These are phyloP conservation scores for Erucastrum elatum DNA, from an alignment of 345 rosid species.

Conservation along the genomic window DNA sequence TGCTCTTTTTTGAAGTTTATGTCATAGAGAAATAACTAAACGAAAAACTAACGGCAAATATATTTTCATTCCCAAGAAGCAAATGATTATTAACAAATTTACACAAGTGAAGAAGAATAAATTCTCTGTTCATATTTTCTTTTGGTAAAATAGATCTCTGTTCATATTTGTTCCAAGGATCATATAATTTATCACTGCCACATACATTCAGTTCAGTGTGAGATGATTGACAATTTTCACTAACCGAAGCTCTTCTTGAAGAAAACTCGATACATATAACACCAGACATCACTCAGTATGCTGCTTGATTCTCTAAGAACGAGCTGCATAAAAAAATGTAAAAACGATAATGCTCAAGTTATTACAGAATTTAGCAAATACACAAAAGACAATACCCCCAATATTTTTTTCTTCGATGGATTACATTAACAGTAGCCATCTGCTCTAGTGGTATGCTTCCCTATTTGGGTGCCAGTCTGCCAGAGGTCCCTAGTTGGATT, in stretches of 20 bases:
- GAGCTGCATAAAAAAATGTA: not conserved
- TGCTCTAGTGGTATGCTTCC: constrained; percentile 84
- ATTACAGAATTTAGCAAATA: not conserved
- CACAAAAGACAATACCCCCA: not conserved
- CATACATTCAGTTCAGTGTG: not conserved
- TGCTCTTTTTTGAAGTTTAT: not conserved
- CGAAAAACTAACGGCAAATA: no score
- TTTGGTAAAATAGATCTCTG: not conserved
- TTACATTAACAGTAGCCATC: constrained; percentile 38
- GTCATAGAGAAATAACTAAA: not conserved
- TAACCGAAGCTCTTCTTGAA: not conserved
- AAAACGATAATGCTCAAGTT: not conserved
- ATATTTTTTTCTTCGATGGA: not conserved
- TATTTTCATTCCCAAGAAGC: not conserved
- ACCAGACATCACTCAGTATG: not conserved
- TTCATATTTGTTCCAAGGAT: not conserved
- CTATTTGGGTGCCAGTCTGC: constrained; percentile 85
- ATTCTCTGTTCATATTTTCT: not conserved
- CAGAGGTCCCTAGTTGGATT: constrained; percentile 64
- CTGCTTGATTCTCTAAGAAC: not conserved
- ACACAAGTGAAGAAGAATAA: not conserved
- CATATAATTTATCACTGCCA: not conserved
- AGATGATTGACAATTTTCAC: not conserved
- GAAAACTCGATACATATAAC: not conserved
- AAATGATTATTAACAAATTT: not conserved